Evolutionary conservation across 1,284 basidiomycete species (phyloP).

Genomic region (Pseudomicrostroma phylloplanum): DNA sequence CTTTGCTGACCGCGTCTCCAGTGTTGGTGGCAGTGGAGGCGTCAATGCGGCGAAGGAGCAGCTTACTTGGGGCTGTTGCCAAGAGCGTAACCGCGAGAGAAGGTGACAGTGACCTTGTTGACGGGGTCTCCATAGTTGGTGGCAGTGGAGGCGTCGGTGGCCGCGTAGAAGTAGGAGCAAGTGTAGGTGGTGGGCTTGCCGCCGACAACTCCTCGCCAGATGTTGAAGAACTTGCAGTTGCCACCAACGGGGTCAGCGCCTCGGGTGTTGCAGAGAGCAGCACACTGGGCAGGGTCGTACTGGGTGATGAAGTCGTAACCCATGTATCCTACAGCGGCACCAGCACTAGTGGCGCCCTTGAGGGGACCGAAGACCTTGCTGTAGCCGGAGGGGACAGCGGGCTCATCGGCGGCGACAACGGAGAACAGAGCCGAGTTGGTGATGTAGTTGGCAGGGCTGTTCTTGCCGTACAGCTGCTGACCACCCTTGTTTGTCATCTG

Average conservation of each 20-base stretch:
- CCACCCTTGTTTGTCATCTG: constrained; percentile 5
- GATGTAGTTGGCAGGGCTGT: not conserved
- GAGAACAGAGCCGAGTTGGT: not conserved
- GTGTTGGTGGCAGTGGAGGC: no score
- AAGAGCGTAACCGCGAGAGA: not conserved
- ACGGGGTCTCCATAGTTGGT: not conserved
- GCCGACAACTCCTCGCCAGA: not conserved
- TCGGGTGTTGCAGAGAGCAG: not conserved
- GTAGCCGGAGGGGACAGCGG: not conserved
- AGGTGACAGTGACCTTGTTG: constrained; percentile 5
- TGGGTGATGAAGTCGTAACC: constrained; percentile 1
- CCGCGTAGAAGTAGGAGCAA: not conserved
- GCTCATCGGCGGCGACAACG: not conserved
- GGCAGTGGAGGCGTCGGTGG: constrained; percentile 3
- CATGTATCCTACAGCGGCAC: not conserved
- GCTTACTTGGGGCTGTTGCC: no score
- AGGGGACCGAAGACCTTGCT: not conserved
- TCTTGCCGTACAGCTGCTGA: constrained; percentile 2
- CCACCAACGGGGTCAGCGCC: not conserved
- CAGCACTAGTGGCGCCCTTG: not conserved
- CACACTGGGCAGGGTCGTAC: not conserved
- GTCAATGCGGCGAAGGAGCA: no score
- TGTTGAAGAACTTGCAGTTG: not conserved
- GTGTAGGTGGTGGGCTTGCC: constrained; percentile 4
- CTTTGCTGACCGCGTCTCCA: no score